Evolutionary conservation across 2,329 filamentous ascomycete species (phyloP).

Genomic region (Colletotrichum falcatum): DNA sequence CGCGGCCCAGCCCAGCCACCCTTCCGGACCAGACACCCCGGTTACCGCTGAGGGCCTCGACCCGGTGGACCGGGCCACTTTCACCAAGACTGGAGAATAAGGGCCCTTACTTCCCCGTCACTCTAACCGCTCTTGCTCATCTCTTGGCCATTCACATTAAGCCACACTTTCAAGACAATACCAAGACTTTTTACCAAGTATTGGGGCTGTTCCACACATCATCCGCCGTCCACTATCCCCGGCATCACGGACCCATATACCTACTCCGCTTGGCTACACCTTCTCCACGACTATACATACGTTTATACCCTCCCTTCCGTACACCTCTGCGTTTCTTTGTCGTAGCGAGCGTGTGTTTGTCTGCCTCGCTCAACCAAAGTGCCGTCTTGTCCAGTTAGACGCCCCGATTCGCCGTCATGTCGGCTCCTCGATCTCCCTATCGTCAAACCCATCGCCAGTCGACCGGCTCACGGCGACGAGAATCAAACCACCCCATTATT

Average conservation of each 20-base stretch:
- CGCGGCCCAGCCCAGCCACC: slow-evolving; percentile 19
- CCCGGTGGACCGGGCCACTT: slow-evolving; percentile 21
- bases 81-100: slow-evolving; percentile 23
- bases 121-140: not conserved
- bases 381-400: not conserved
- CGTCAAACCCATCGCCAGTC: slow-evolving; percentile 36
- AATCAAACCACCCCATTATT: slow-evolving; percentile 18
- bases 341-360: not conserved
- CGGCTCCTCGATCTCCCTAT: slow-evolving; percentile 35
- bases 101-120: slow-evolving; percentile 19
- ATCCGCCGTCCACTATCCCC: slow-evolving; percentile 13
- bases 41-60: slow-evolving; percentile 3
- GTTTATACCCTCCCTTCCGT: too few relatives aligned
- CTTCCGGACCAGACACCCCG: slow-evolving; percentile 6
- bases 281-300: not conserved
- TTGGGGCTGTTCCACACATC: slow-evolving; percentile 24
- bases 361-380: not conserved
- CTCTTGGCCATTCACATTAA: not conserved
- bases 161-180: not conserved
- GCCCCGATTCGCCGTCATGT: slow-evolving; percentile 26
- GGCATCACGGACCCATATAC: slow-evolving; percentile 3
- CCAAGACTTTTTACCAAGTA: slow-evolving; percentile 15
- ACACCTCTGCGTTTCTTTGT: not conserved
- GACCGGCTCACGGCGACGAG: slow-evolving; percentile 24
- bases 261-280: slow-evolving; percentile 3